Evolutionary conservation across 768 basidiomycete genomes (phyloP).

Genomic region (Vararia minispora): DNA sequence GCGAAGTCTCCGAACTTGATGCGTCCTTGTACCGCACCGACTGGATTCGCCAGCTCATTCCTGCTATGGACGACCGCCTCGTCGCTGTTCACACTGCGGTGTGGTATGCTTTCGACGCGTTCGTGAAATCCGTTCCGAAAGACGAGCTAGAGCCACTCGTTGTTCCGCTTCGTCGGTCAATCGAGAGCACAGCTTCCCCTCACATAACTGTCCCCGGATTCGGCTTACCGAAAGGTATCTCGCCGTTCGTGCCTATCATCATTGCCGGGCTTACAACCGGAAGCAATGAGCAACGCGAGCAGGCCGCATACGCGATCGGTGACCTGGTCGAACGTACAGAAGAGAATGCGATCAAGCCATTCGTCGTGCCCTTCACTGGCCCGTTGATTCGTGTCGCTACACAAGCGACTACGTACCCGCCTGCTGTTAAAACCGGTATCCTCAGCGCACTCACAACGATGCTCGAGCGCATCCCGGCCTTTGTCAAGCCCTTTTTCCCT

Average conservation of each 20-base stretch:
- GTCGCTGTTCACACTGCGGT: constrained; percentile 73
- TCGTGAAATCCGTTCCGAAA: constrained; percentile 86
- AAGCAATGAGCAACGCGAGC: constrained; percentile 89
- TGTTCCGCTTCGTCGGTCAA: constrained; percentile 76
- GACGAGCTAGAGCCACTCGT: constrained; percentile 89
- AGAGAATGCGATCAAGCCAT: constrained; percentile 83
- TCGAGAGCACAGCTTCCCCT: constrained; percentile 75
- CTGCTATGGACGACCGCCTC: constrained; percentile 69
- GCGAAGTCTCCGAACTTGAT: constrained; percentile 74
- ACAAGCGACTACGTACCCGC: constrained; percentile 80
- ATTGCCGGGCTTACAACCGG: constrained; percentile 90
- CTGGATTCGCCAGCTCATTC: constrained; percentile 86
- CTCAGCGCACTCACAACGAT: constrained; percentile 77
- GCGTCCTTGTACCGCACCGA: constrained; percentile 80
- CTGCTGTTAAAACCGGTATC: constrained; percentile 88
- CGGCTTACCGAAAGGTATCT: constrained; percentile 71
- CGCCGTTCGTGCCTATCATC: constrained; percentile 77
- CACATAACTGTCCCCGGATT: constrained; percentile 79
- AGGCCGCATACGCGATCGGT: constrained; percentile 93
- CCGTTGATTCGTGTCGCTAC: constrained; percentile 93
- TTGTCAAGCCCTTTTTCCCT: constrained; percentile 97
- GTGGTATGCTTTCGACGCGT: constrained; percentile 71
- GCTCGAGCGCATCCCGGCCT: constrained; percentile 74
- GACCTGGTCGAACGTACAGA: constrained; percentile 87
- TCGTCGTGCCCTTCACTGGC: constrained; percentile 90